Conservation (phyloP, 1,284 basidiomycete genomes). For the Hypsizygus ulmarius region DNA sequence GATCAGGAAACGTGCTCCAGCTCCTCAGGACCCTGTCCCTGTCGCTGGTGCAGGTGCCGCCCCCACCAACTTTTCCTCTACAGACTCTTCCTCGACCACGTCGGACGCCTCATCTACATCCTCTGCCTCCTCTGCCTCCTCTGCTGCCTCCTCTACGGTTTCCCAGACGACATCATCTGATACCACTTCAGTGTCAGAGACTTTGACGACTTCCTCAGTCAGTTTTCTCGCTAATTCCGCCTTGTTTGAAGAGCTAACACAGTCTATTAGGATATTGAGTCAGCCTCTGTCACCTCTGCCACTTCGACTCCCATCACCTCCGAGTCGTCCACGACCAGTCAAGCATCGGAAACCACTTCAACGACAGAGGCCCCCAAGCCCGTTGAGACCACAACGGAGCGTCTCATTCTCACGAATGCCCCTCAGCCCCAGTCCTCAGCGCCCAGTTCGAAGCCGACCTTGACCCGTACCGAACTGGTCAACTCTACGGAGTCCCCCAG, state of each 20-base stretch:
- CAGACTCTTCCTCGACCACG: constrained; percentile 22
- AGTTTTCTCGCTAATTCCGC: constrained; percentile 2
- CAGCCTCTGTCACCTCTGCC: constrained; percentile 10
- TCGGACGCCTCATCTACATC: constrained; percentile 23
- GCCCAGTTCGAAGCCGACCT: constrained; percentile 18
- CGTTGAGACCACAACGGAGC: constrained; percentile 20
- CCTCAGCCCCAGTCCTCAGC: constrained; percentile 23
- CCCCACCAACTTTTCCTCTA: constrained; percentile 15
- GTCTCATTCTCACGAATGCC: constrained; percentile 11
- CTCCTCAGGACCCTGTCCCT: constrained; percentile 18
- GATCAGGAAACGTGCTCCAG: constrained; percentile 58
- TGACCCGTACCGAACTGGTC: constrained; percentile 24
- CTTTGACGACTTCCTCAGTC: constrained; percentile 12
- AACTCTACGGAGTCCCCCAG: constrained; percentile 25
- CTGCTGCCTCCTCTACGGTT: constrained; percentile 20
- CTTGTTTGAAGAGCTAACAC: neutral
- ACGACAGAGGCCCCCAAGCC: constrained; percentile 18
- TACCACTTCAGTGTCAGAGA: constrained; percentile 8
- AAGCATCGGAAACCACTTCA: constrained; percentile 6
- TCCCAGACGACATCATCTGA: constrained; percentile 2
- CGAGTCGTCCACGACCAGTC: constrained; percentile 11
- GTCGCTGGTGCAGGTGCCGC: constrained; percentile 26
- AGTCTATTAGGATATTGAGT: constrained; percentile 10
- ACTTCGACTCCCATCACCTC: constrained; percentile 6
- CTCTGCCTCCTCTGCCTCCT: constrained; percentile 22